Evolutionary conservation across 1,139 yeast genomes (phyloP), one percentile per base, ranked within the genome.

Genomic region (Blastobotrys elegans): DNA sequence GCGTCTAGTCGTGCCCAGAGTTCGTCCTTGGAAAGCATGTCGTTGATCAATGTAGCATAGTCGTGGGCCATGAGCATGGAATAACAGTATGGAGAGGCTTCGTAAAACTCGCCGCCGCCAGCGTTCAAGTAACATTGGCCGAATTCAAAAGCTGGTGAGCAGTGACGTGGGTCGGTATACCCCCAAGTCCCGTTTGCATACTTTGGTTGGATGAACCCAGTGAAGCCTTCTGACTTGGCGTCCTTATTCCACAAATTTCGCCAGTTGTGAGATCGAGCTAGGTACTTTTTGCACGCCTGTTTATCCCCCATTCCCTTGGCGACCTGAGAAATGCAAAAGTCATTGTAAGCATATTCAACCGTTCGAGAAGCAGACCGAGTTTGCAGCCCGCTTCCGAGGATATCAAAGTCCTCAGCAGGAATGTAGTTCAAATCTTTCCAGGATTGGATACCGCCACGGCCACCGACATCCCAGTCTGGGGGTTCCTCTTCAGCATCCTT

Each of bases 331-430:
- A 70, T 52, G 1, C 70, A 69, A 56, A 58, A 70, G 50, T 70
- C 74, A 51, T 70, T 66, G 54, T 69, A 69, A 2, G 72, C 57
- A 50, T 68, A 70, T 47, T 70, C 74, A 57, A 70, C 59, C 0
- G 73, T 69, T 53, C 73, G 59, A 5, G 71, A 65, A 8, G 69
- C 66, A 16, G 68, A 61, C 32, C 73, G 56, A 4, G 71, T 65
- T 40, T 48, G 43, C 26, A 48, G 29, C 13, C 50, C 50, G 30
- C 20, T 14, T 1, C 50, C 50, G 18, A 33, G 36, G 36, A 24
- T 48, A 29, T 48, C 50, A 31, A 24, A 35, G 26, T 48, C 50
- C 14, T 48, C 39, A 10, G 40, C 43, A 1, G 50, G 50, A 29
- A 48, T 44, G 26, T 48, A 48, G 22, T 48, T 37, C 34, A 48